A percentile compares a stretch with the other conserved stretches of the same genome.
Evolutionary conservation across 1,139 yeast species (phyloP).

Genomic region (Hanseniaspora gamundiae): DNA sequence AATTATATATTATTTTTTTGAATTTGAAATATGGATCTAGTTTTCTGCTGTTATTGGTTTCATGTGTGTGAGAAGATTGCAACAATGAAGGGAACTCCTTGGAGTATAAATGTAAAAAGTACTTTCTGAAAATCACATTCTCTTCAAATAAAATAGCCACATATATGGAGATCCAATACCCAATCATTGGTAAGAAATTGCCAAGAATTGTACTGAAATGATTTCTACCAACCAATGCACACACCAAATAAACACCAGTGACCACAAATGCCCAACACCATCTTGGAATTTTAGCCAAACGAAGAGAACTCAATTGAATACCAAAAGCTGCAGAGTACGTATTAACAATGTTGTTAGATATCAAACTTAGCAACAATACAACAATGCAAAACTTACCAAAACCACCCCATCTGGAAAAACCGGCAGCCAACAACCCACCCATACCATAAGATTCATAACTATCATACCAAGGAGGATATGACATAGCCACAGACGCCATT

Average conservation of each 20-base stretch:
- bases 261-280: slow-evolving; percentile 64
- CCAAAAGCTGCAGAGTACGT: slow-evolving; percentile 79
- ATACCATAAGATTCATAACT: slow-evolving; percentile 52
- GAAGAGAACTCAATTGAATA: slow-evolving; percentile 55
- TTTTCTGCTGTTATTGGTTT: neutral
- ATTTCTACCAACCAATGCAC: slow-evolving; percentile 67
- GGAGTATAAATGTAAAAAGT: slow-evolving; percentile 37
- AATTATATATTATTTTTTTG: slow-evolving; percentile 38
- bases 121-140: slow-evolving; percentile 54
- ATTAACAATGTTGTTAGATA: slow-evolving; percentile 72
- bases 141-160: slow-evolving; percentile 63
- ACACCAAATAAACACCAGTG: slow-evolving; percentile 53
- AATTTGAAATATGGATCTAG: neutral
- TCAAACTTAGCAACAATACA: slow-evolving; percentile 56
- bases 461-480: slow-evolving; percentile 45
- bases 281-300: slow-evolving; percentile 58
- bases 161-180: slow-evolving; percentile 87
- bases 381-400: slow-evolving; percentile 69
- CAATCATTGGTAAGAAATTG: slow-evolving; percentile 90
- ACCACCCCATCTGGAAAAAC: slow-evolving; percentile 67
- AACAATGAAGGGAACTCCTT: slow-evolving; percentile 35
- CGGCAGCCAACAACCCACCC: slow-evolving; percentile 64
- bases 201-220: slow-evolving; percentile 65
- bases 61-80: no score
- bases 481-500: slow-evolving; percentile 58